Conservation (phyloP, 169 alveolate species). For the Pseudocohnilembus persalinus region DNA sequence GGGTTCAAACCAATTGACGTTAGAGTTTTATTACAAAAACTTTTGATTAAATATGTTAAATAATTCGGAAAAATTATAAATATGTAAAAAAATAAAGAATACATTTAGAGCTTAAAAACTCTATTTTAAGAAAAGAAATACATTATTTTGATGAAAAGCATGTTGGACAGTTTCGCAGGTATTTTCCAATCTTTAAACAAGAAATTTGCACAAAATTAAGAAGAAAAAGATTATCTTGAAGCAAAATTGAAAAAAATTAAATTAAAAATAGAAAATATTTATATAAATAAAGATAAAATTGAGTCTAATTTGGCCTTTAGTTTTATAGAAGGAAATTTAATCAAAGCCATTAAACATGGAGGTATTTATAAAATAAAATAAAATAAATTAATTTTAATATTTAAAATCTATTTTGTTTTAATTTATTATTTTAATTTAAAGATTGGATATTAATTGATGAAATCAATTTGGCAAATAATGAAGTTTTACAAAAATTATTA, state of each 20-base stretch:
- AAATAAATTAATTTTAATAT: too few species aligned
- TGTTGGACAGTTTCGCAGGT: slow-evolving; percentile 52
- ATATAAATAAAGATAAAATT: slow-evolving; percentile 36
- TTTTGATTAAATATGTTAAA: slow-evolving; percentile 57
- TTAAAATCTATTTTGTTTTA: too few species aligned
- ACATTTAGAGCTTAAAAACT: slow-evolving; percentile 51
- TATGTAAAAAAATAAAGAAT: slow-evolving; percentile 56
- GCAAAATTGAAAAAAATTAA: slow-evolving; percentile 2
- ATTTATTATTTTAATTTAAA: too few species aligned
- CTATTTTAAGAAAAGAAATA: slow-evolving; percentile 61
- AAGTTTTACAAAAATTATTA: slow-evolving; percentile 90
- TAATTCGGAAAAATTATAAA: slow-evolving; percentile 51
- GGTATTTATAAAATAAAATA: too few species aligned
- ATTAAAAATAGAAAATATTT: slow-evolving; percentile 11
- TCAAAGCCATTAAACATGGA: slow-evolving; percentile 97
- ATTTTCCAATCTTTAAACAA: slow-evolving; percentile 18
- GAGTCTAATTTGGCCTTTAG: slow-evolving; percentile 69
- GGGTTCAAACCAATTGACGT: slow-evolving; percentile 86
- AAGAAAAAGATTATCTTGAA: neutral
- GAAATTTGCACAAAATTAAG: neutral
- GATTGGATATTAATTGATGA: slow-evolving; percentile 99
- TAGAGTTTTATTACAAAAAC: slow-evolving; percentile 61
- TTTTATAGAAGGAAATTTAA: slow-evolving; percentile 96
- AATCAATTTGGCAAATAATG: slow-evolving; percentile 97
- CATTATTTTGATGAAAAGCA: slow-evolving; percentile 60